Evolutionary conservation across 2,329 filamentous ascomycete genomes (phyloP).

Genomic region (Emmonsia crescens): DNA sequence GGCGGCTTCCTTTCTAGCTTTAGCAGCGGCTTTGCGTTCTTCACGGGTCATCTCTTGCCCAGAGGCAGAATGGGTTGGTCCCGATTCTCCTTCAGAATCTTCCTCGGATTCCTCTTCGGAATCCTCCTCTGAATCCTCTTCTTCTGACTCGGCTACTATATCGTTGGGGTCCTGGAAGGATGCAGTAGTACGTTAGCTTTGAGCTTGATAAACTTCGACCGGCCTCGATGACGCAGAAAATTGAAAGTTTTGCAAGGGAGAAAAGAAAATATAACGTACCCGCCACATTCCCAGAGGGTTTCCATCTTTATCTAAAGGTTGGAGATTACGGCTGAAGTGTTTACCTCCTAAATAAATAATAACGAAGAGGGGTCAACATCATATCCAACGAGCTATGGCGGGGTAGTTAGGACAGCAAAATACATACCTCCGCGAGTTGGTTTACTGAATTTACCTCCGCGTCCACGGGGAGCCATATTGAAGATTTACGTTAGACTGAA

Average conservation of each 20-base stretch:
- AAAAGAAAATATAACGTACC: conserved; percentile 35
- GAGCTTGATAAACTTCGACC: not conserved
- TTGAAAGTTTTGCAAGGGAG: not conserved
- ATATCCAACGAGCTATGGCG: not conserved
- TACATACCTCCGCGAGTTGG: conserved; percentile 74
- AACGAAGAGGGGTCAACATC: conserved; percentile 13
- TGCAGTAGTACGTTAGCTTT: not conserved
- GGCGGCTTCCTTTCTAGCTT: conserved; percentile 83
- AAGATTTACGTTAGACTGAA: conserved; percentile 3
- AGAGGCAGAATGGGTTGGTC: conserved; percentile 36
- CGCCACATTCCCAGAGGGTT: conserved; percentile 85
- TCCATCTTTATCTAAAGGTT: conserved; percentile 78
- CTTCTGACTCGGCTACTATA: conserved; percentile 34
- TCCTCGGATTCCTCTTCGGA: conserved; percentile 37
- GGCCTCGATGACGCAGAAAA: not conserved
- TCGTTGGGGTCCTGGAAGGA: conserved; percentile 26
- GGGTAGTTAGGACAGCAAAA: not conserved
- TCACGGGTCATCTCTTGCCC: conserved; percentile 61
- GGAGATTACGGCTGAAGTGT: conserved; percentile 84
- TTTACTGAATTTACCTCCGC: conserved; percentile 91
- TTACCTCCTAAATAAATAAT: conserved; percentile 60
- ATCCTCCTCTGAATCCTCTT: conserved; percentile 42
- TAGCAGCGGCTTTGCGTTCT: conserved; percentile 75
- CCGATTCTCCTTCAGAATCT: conserved; percentile 37
- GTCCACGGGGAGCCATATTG: conserved; percentile 49